These are phyloP conservation scores for Candida saitoana DNA, from an alignment of 805 yeast genomes.

Conservation along the genomic window DNA sequence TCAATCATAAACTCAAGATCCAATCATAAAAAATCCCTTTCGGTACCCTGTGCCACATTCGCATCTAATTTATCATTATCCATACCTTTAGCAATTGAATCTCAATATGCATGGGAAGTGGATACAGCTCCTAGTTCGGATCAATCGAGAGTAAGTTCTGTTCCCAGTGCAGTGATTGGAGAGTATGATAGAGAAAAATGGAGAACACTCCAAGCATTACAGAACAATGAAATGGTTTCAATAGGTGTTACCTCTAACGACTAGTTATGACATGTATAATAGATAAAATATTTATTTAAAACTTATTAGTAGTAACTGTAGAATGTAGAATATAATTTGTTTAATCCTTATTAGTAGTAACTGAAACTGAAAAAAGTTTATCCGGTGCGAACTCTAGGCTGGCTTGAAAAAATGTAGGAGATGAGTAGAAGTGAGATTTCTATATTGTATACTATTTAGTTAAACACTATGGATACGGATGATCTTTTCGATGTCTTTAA, in stretches of 20 bases:
- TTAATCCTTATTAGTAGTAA: too few species aligned
- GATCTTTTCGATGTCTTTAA: conserved; percentile 62
- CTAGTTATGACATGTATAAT: conserved; percentile 1
- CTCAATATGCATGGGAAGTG: conserved; percentile 23
- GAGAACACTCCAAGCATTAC: conserved; percentile 46
- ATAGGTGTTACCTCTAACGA: not conserved
- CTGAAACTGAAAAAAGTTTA: not conserved
- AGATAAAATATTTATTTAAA: not conserved
- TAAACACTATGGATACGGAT: conserved; percentile 35
- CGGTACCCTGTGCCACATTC: conserved; percentile 1
- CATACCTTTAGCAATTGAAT: conserved; percentile 4
- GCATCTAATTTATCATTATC: conserved; percentile 1
- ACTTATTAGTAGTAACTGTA: too few species aligned
- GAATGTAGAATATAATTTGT: not conserved
- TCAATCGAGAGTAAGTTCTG: conserved; percentile 38
- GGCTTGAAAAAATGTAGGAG: not conserved
- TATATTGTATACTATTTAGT: not conserved
- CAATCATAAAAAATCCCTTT: conserved; percentile 4
- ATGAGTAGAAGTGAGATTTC: not conserved
- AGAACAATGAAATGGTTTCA: conserved; percentile 4
- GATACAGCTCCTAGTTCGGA: conserved; percentile 32
- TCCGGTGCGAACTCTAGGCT: not conserved
- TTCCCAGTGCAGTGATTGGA: conserved; percentile 58
- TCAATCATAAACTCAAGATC: conserved; percentile 5
- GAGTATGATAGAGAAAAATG: conserved; percentile 66